Evolutionary conservation across 148 eudicot genomes (phyloP).

Genomic region (Camellia granthamiana): DNA sequence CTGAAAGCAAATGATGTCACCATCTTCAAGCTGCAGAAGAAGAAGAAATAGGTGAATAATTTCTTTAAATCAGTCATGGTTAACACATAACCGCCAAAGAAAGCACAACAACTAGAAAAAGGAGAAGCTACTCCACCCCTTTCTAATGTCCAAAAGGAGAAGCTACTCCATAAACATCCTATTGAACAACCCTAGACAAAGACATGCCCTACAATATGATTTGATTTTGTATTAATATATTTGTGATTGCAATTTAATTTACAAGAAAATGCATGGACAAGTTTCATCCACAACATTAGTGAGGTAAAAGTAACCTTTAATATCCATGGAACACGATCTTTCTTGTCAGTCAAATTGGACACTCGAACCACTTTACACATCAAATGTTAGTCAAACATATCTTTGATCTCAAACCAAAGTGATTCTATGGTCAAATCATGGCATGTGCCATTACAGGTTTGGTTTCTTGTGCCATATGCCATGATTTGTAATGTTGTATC

Average conservation of each 20-base stretch:
- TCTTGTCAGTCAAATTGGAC: not conserved
- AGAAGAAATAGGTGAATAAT: too few species aligned
- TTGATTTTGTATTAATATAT: not conserved
- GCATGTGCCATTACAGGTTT: not conserved
- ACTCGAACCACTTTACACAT: not conserved
- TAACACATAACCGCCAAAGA: too few species aligned
- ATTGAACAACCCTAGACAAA: not conserved
- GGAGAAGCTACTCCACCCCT: too few species aligned
- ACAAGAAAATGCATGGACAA: not conserved
- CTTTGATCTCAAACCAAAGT: slow-evolving; percentile 1
- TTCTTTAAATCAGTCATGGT: too few species aligned
- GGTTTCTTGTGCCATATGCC: not conserved
- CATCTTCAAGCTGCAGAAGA: too few species aligned
- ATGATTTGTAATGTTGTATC: too few species aligned
- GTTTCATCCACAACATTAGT: not conserved
- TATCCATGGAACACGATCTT: not conserved
- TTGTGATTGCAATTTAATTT: not conserved
- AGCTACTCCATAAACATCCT: not conserved
- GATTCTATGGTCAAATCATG: not conserved
- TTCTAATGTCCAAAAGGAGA: not conserved
- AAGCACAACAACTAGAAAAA: too few species aligned
- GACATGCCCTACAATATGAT: not conserved
- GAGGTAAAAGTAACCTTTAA: not conserved
- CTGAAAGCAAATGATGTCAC: too few species aligned
- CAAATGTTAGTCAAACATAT: slow-evolving; percentile 5